Base-by-base conservation (phyloP, 257 asterid genomes). In the Solanum sitiens region DNA sequence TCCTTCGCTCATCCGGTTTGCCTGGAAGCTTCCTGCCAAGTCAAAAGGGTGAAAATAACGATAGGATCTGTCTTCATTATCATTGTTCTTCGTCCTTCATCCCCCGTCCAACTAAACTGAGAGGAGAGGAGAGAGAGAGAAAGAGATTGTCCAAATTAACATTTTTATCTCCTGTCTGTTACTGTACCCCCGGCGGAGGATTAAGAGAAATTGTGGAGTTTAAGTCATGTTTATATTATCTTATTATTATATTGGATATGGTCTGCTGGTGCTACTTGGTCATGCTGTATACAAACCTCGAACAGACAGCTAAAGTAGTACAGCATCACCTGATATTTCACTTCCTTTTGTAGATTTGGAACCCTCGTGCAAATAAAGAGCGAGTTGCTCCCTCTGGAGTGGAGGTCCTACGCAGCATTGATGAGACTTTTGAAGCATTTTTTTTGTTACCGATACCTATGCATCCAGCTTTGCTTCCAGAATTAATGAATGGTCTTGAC, bases 401-500 rank as follows among this genome's bases (percentile, higher is more conserved):
- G 92, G 99, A 96, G 91, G 98, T 95, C 90, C 91, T 96, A 79
- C 98, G 98, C 71, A 91, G 93, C 40, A 87, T 95, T 45, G 98
- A 96, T 75, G 99, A 95, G 91, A 93, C 98, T 40, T 80, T 96
- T 90, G 99, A 95, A 91, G 99, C 99, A 84, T 96, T 96, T 92
- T 92, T 95, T 90, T 93, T 96, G 93, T 91, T 96, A 93, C 99
- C 99, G 53, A 95, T 96, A 90, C 97, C 99, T 42, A 90, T 89
- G 91, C 98, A 96, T 90, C 98, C 96, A n/a, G 92, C 90, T 89
- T 93, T 96, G 91, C 95, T 96, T 88, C 98, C 98, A 12, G 96
- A 94, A 86, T 91, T 96, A 91, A 90, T 92, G 89, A 85, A 88
- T 77, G 98, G 98, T 86, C 90, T 96, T 40, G 98, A 95, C 84